Evolutionary conservation across 306 rosid genomes (phyloP), one percentile per base, ranked within the genome.

Genomic region (Vigna mungo): DNA sequence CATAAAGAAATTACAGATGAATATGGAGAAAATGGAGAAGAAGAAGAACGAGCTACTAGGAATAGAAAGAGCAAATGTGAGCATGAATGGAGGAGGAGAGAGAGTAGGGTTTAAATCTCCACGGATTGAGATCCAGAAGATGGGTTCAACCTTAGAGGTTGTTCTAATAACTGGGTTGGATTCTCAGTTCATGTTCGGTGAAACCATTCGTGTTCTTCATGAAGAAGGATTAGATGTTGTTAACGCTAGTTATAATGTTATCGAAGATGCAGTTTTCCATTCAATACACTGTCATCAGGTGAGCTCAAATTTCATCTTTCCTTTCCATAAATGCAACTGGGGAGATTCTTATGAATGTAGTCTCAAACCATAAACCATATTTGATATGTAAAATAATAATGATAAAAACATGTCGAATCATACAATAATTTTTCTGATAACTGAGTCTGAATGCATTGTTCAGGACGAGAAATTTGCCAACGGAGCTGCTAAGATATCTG

Each of bases 221-320:
- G 88, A 92, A 81, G 91, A 87, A 64, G 91, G 89, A 76, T 87
- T 87, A 7, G 92, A 89, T 75, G 65, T 90, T 83, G 84, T 90
- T 21, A 83, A 76, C 75, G 92, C 96, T 60, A 85, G 81, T 66
- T 90, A 85, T 74, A 80, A 84, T 6, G 85, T 80, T 61, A 77
- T 69, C 47, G 64, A 66, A 64, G 88, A 88, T 68, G 59, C 71
- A 14, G 73, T 82, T 60, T 87, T 87, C 71, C 92, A 92, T 74
- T 83, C 86, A 6, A 87, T 90, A 52, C 94, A 89, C 61, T 86
- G 85, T 10, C 74, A 83, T 10, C 74, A 83, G 90, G 97, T 87
- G 41, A 68, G 47, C n/a, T 47, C 43, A 36, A 5, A 17, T 11
- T 44, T 2, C 46, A 41, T 41, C 46, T 41, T 41, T 41, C 12